Conservation (phyloP, 2,329 filamentous ascomycete species). For the Rhytidhysteron rufulum region DNA sequence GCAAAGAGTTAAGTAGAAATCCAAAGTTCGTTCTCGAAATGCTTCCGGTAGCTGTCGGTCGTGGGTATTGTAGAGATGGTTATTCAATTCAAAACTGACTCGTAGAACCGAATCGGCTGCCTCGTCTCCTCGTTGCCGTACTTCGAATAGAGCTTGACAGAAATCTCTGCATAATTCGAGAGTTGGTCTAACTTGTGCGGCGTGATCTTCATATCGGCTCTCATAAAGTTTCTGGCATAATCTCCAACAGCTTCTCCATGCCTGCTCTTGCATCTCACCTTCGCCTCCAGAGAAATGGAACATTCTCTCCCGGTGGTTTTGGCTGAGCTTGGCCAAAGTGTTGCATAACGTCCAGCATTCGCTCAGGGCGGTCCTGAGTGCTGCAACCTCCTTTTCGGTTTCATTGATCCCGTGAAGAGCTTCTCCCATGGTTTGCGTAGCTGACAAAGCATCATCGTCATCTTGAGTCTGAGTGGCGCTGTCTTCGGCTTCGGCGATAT, state of each 20-base stretch:
- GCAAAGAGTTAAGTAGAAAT: slow-evolving; percentile 92
- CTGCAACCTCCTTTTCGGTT: slow-evolving; percentile 60
- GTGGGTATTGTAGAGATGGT: slow-evolving; percentile 90
- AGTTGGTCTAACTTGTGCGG: slow-evolving; percentile 67
- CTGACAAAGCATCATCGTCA: slow-evolving; percentile 15
- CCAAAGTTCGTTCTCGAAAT: slow-evolving; percentile 83
- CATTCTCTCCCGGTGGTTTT: slow-evolving; percentile 73
- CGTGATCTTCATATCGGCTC: slow-evolving; percentile 67
- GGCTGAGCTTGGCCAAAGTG: slow-evolving; percentile 79
- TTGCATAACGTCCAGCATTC: slow-evolving; percentile 96
- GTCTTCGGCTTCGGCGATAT: slow-evolving; percentile 46
- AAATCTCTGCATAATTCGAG: slow-evolving; percentile 88
- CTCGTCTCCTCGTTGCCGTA: slow-evolving; percentile 73
- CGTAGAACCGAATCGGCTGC: slow-evolving; percentile 79
- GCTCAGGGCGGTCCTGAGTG: slow-evolving; percentile 71
- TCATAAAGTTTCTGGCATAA: slow-evolving; percentile 87
- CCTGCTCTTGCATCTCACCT: slow-evolving; percentile 76
- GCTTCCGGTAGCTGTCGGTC: slow-evolving; percentile 78
- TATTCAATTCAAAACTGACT: slow-evolving; percentile 93
- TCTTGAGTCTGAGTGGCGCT: slow-evolving; percentile 22
- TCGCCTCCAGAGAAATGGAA: slow-evolving; percentile 68
- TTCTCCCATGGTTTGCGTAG: slow-evolving; percentile 41
- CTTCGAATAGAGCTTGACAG: slow-evolving; percentile 86
- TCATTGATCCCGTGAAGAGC: slow-evolving; percentile 56
- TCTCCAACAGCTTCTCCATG: slow-evolving; percentile 93